Percentiles rank a stretch among this genome's conserved stretches.
phyloP scores from a whole-genome alignment of 345 rosid genomes.

The Hibiscus tridactylites region DNA sequence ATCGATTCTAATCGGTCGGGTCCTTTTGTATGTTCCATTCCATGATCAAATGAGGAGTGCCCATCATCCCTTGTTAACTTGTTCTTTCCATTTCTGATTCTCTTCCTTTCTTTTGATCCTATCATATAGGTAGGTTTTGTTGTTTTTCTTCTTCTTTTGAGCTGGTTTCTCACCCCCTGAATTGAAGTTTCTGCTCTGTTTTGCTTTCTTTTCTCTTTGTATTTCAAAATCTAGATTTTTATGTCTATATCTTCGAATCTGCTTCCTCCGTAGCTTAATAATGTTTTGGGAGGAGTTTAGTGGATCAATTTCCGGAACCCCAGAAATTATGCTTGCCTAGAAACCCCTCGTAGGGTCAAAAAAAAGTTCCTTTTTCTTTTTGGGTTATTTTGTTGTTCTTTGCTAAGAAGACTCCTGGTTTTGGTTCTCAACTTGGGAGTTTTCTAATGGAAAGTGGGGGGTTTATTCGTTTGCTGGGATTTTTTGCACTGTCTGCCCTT shows the following conservation, averaged over 20 bases:
- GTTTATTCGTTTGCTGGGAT: conserved; percentile 13
- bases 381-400: conserved; percentile 1
- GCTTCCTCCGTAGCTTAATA: background rate
- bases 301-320: background rate
- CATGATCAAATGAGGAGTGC: conserved; percentile 7
- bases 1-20: background rate
- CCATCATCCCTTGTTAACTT: background rate
- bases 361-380: background rate
- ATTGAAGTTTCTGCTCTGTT: background rate
- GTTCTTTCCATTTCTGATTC: background rate
- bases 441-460: conserved; percentile 30
- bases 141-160: conserved; percentile 1
- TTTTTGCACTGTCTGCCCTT: conserved; percentile 23
- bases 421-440: conserved; percentile 6
- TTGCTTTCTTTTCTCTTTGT: background rate
- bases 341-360: background rate
- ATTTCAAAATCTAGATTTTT: background rate
- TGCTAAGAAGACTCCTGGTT: background rate
- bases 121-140: background rate
- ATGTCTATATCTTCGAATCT: conserved; percentile 6
- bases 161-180: no score
- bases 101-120: background rate
- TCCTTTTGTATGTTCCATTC: background rate
- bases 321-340: background rate
- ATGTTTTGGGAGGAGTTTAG: background rate